These are phyloP conservation scores for Cornus florida DNA, from an alignment of 148 eudicot genomes.

Conservation along the genomic window DNA sequence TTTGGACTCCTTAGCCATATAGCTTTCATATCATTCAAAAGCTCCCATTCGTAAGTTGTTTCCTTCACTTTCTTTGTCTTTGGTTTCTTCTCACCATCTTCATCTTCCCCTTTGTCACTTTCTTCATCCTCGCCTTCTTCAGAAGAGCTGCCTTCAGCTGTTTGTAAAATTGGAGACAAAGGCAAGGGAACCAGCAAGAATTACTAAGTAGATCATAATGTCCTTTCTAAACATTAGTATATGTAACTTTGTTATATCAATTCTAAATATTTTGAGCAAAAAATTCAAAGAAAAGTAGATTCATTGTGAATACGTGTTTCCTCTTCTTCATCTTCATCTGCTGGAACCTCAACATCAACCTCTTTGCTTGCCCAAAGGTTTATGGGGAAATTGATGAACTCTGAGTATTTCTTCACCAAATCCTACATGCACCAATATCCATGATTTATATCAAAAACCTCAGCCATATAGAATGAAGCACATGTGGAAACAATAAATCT, in stretches of 20 bases:
- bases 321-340: slow-evolving; percentile 95
- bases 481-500: background rate
- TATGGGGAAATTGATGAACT: slow-evolving; percentile 95
- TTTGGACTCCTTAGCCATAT: slow-evolving; percentile 92
- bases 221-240: background rate
- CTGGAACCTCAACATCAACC: slow-evolving; percentile 92
- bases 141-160: slow-evolving; percentile 72
- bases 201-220: background rate
- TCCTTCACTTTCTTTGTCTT: slow-evolving; percentile 87
- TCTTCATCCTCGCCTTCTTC: slow-evolving; percentile 67
- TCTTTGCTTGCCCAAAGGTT: slow-evolving; percentile 93
- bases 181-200: background rate
- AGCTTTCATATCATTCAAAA: slow-evolving; percentile 93
- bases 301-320: slow-evolving; percentile 56
- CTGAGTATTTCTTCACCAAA: slow-evolving; percentile 90
- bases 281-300: slow-evolving; percentile 1
- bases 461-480: background rate
- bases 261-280: background rate
- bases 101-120: slow-evolving; percentile 59
- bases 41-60: slow-evolving; percentile 92
- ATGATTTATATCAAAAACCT: background rate
- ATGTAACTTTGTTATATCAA: background rate
- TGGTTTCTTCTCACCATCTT: slow-evolving; percentile 82
- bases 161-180: slow-evolving; percentile 2
- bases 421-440: slow-evolving; percentile 43